Base-by-base conservation (phyloP, 2,329 filamentous ascomycete species). In the Xylariaceae sp. region DNA sequence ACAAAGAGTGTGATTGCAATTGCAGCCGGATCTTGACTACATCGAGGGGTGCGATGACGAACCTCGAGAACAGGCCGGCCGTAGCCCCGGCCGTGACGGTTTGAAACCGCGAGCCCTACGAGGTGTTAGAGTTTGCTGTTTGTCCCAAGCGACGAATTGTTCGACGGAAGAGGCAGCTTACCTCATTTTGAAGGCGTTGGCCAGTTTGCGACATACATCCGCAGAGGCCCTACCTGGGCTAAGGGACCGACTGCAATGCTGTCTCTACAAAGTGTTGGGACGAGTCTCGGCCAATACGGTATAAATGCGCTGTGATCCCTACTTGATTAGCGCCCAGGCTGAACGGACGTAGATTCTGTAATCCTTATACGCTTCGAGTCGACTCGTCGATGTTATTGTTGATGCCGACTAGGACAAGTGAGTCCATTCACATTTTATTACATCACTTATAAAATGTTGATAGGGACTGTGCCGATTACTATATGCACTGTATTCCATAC, bases 1-100 rank as follows among this genome's bases (percentile, higher is more conserved):
- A 87, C 56, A 89, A 81, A 46, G 89, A 91, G 74, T 95, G 88
- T 42, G 88, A 83, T 72, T 97, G 94, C 16, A 99, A 84, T 71
- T 99, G 94, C 43, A 97, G 85, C 44, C 94, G 89, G 73, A 99
- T 99, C 77, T 99, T 97, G 74, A 97, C 85, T 59, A 99, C 94
- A 72, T 99, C 94, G 62, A 99, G 87, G 49, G 94, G 94, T 16
- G 94, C 90, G 68, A 97, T 87, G 67, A 94, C 83, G 77, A 99
- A 97, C 69, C 92, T 87, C 51, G 94, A 94, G 60, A 97, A 84
- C 61, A 97, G 81, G 54, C 94, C 94, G 60, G 94, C 89, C 61
- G 77, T 76, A 45, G 77, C 80, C 51, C 81, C 81, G 40, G 81
- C 80, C 43, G 74, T 68, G 47, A 82, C 74, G 57, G 81, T 79